Base-by-base conservation (phyloP, 805 yeast genomes). In the Hanseniaspora meyeri region DNA sequence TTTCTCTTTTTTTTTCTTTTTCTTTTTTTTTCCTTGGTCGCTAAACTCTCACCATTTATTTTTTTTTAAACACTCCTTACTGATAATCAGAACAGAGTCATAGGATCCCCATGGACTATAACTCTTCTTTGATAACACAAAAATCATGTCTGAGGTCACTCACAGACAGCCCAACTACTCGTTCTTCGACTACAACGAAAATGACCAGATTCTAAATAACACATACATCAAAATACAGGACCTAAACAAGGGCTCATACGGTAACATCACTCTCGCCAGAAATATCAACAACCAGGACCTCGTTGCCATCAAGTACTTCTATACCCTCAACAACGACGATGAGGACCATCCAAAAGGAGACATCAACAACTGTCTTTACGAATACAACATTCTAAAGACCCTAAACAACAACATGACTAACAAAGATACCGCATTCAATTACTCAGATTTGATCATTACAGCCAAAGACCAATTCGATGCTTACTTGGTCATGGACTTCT, bases 211-310 rank as follows among this genome's bases (percentile, higher is more conserved):
- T 9, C 72, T 87, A 57, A 77, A 81, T 59, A 74, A 74, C 55
- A 74, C 85, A 57, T 91, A 88, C 70, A 71, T 73, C 58, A 83
- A 83, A 62, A 74, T 88, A 24, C 81, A 79, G 58, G 87, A 82
- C 65, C 79, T 91, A 58, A 87, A 90, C 65, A 90, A 87, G 68
- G 97, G 97, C 34, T 87, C 97, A 0, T 91, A 87, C 68, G 97
- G 97, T 51, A 78, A 85, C 49, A 97, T 91, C 9, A 82, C 95
- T 1, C 75, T 91, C 29, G 97, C 96, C 10, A 82, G 81, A 63
- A 96, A 91, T 67, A 62, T 69, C 4, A 61, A 62, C 24, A 74
- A 76, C 29, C 69, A 72, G 40, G 71, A 73, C 56, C 70, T 85
- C 49, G 95, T 86, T 32, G 97, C 97, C 2, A 81, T 91, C 59